Evolutionary conservation across 805 yeast species (phyloP), one percentile per base, ranked within the genome.

Genomic region (Zygosaccharomyces lentus): DNA sequence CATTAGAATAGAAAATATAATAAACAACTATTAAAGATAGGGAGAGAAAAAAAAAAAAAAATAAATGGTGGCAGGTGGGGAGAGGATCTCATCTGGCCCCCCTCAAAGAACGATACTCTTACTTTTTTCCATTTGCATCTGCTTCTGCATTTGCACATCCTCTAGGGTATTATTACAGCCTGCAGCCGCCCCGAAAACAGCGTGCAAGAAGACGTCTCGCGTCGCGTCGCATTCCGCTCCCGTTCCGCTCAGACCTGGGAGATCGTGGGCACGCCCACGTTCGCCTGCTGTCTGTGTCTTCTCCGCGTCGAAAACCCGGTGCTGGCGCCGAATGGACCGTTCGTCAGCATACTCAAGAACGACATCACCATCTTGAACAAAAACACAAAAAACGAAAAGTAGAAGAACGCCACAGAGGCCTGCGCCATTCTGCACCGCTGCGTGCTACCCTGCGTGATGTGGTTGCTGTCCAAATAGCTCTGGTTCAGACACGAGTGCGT

Each of bases 391-490:
- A 84, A 81, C 47, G 93, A 77, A 69, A 93, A 82, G 84, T 80
- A 93, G 63, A 85, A 76, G 81, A 87, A 86, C 43, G 90, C 89
- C 58, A 74, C 76, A 15, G 84, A 67, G 52, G 88, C 88, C 77
- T 93, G 98, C 46, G 95, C 89, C 74, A 87, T 83, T 77, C 97
- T 87, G 75, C 99, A 93, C 76, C 98, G 82, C 62, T 80, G 86
- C 17, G 72, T 61, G 35, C 82, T 75, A 56, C 95, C 95, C 73
- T 87, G 87, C 50, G 86, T 69, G 58, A 87, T 77, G 51, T 68
- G 68, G 78, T 91, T 91, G 54, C 58, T 40, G 57, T 80, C 73
- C 55, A 89, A 50, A 76, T 87, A 89, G 46, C 34, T 48, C 51
- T 72, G 55, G 80, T 88, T 84, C 57, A 73, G 49, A 77, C 99